phyloP scores from a whole-genome alignment of 139 green algal genomes.

The Chlamydomonas eustigma region DNA sequence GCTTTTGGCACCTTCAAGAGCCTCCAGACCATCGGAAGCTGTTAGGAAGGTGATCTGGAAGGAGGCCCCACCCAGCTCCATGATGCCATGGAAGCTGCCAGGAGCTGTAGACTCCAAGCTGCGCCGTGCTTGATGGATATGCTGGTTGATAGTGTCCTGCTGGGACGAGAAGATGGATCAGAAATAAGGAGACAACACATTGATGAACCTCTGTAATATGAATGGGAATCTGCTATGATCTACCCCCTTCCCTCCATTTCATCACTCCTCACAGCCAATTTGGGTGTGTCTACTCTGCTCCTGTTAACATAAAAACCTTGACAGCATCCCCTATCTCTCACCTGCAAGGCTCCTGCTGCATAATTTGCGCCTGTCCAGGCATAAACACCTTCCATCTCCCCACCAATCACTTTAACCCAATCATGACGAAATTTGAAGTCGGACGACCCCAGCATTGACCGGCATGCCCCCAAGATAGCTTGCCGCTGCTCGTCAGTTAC shows the following conservation, averaged over 20 bases:
- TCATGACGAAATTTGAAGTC: constrained; percentile 29
- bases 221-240: no score
- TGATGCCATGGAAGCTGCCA: constrained; percentile 30
- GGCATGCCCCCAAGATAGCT: constrained; percentile 33
- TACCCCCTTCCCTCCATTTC: no score
- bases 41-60: constrained; percentile 52
- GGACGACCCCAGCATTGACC: constrained; percentile 21
- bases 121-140: background rate
- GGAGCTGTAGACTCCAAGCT: background rate
- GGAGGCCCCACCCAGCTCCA: constrained; percentile 52
- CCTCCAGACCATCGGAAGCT: constrained; percentile 1
- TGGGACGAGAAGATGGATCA: no score
- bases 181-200: no score
- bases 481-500: constrained; percentile 20
- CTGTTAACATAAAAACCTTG: no score
- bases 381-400: constrained; percentile 45
- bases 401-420: constrained; percentile 41
- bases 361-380: constrained; percentile 50
- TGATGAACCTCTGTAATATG: no score
- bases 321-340: no score
- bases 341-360: constrained; percentile 41
- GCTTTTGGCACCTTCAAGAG: no score
- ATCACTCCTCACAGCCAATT: no score
- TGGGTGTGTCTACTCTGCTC: no score
- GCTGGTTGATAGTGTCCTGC: background rate